Evolutionary conservation across 1,284 basidiomycete genomes (phyloP).

Genomic region (Naganishia albida): DNA sequence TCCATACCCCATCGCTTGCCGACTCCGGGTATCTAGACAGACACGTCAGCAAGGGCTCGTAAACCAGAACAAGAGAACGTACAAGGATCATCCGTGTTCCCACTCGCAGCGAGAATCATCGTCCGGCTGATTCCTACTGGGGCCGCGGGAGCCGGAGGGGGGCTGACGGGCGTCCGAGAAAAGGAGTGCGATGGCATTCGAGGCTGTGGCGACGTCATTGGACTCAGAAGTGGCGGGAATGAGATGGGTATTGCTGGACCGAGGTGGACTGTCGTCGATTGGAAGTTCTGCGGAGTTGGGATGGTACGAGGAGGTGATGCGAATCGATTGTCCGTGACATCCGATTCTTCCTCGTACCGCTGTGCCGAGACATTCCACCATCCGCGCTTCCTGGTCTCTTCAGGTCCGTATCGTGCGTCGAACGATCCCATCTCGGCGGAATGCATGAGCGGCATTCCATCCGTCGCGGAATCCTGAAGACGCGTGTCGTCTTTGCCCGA

Average conservation of each 20-base stretch:
- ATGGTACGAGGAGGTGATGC: neutral
- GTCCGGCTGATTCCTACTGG: constrained; percentile 67
- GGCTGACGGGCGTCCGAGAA: constrained; percentile 37
- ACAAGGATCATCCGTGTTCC: constrained; percentile 50
- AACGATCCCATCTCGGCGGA: neutral
- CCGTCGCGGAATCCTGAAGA: constrained; percentile 35
- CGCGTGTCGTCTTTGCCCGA: neutral
- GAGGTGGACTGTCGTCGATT: neutral
- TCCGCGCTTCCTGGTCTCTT: too few species aligned
- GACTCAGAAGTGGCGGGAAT: neutral
- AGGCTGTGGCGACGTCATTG: neutral
- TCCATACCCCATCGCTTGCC: neutral
- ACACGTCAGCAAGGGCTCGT: neutral
- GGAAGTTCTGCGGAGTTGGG: neutral
- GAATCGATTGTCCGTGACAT: too few species aligned
- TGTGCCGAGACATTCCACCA: too few species aligned
- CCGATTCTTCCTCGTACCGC: too few species aligned
- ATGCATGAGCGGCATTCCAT: constrained; percentile 4
- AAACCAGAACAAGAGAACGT: constrained; percentile 56
- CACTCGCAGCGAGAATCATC: constrained; percentile 59
- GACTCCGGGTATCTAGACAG: neutral
- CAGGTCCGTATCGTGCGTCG: neutral
- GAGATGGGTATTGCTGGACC: neutral
- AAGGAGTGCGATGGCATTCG: constrained; percentile 40
- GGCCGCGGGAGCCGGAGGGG: constrained; percentile 54